Evolutionary conservation across 768 basidiomycete species (phyloP), one percentile per base, ranked within the genome.

Genomic region (Russula earlei): DNA sequence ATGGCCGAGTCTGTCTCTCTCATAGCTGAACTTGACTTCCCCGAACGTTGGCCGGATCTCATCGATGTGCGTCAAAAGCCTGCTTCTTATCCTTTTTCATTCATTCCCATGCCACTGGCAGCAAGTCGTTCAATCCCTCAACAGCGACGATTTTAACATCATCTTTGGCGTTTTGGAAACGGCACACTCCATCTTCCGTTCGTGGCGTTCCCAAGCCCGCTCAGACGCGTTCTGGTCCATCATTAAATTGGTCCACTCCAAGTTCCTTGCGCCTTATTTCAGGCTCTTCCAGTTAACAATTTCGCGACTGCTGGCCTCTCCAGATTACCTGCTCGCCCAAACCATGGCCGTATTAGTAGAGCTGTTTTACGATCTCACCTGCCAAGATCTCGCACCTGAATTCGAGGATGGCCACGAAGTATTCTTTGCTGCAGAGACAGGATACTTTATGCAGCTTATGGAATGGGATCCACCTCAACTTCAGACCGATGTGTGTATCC

Each of bases 111-210:
- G 22, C 3, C 20, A 22, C 14, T 40, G 37, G 17, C 31, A 48
- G 93, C 91, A 93, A 87, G 83, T 99, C 43, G 88, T 95, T 19
- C 67, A 71, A 19, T 91, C 89, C 34, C 78, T 98, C 14, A 91
- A 91, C 2, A 72, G 75, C 4, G 79, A 84, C 3, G 83, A 95
- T 63, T 94, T 91, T 66, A 83, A 84, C 56, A 69, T 89, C 60
- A 98, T 96, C 68, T 75, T 94, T 22, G 90, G 88, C 46, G 89
- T 99, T 9, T 77, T 99, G 42, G 82, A 96, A 66, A 93, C 93
- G 0, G 93, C 93, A 0, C 96, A 97, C 68, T 94, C 91, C 37
- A 97, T 99, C 65, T 98, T 97, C 73, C 80, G 76, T 41, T 86
- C 85, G 45, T 99, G 95, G 95, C 82, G 95, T 42, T 83, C 91